phyloP scores from a whole-genome alignment of 257 asterid genomes.

The Jaltomata sinuosa region DNA sequence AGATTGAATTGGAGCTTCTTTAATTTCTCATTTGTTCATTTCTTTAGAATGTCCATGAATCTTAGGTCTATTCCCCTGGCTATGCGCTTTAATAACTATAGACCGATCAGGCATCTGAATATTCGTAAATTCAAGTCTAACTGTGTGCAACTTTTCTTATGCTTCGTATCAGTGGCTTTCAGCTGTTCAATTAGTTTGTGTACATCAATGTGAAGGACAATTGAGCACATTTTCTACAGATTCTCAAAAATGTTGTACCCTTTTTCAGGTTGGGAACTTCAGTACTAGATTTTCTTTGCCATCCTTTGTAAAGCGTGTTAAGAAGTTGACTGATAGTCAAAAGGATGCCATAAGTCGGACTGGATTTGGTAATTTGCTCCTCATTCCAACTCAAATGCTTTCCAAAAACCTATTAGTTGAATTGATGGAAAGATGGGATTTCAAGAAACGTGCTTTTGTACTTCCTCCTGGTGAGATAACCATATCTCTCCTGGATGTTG shows the following conservation, averaged over 20 bases:
- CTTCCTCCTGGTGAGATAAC: constrained; percentile 13
- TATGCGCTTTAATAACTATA: neutral
- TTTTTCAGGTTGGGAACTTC: constrained; percentile 16
- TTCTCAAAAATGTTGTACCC: neutral
- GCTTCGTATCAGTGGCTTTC: neutral
- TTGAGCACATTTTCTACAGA: neutral
- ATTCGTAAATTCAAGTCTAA: neutral
- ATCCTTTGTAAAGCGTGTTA: constrained; percentile 14
- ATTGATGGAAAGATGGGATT: constrained; percentile 19
- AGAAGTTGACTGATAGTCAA: constrained; percentile 7
- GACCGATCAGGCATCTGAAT: neutral
- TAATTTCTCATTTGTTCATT: neutral
- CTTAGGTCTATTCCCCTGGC: neutral
- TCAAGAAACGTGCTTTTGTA: constrained; percentile 1
- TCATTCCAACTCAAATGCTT: constrained; percentile 11
- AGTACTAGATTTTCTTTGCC: constrained; percentile 17
- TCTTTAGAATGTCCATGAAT: neutral
- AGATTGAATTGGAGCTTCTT: neutral
- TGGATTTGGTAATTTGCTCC: constrained; percentile 15
- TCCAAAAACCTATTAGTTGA: constrained; percentile 13
- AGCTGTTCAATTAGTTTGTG: neutral
- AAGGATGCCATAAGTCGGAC: constrained; percentile 8
- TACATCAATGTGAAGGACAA: neutral
- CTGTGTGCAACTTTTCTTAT: neutral
- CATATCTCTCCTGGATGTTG: constrained; percentile 10